Percentiles rank a stretch among this genome's conserved stretches.
Evolutionary conservation across 2,329 filamentous ascomycete species (phyloP).

Genomic region (Penicillium thymicola): DNA sequence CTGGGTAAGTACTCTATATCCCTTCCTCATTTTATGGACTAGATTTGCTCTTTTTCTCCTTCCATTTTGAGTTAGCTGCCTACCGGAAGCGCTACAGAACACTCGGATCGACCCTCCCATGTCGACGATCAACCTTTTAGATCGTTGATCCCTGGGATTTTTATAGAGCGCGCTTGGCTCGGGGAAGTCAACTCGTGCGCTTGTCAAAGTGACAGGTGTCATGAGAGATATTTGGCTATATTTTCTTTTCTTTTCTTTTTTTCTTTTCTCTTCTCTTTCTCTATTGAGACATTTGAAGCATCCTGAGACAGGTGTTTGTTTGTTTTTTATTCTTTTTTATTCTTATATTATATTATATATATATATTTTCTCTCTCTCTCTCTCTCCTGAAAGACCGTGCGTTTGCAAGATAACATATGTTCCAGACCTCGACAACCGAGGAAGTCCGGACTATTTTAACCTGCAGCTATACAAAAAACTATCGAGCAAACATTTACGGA

Average conservation of each 20-base stretch:
- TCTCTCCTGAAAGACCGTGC: conserved; percentile 3
- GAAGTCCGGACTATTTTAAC: conserved; percentile 23
- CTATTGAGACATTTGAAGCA: conserved; percentile 8
- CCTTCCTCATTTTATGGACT: conserved; percentile 11
- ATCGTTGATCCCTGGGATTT: conserved; percentile 15
- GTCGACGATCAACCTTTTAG: conserved; percentile 20
- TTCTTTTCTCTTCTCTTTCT: conserved; percentile 3
- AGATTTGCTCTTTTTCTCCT: conserved; percentile 13
- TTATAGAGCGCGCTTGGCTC: conserved; percentile 11
- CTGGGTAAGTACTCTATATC: not conserved
- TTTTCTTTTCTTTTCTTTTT: not conserved
- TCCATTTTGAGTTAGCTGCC: conserved; percentile 22
- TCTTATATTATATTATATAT: no score
- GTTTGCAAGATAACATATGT: conserved; percentile 13
- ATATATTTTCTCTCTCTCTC: not conserved
- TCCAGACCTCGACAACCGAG: conserved; percentile 7
- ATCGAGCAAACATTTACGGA: conserved; percentile 32
- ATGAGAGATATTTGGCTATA: not conserved
- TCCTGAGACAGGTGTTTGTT: conserved; percentile 9
- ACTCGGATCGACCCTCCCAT: conserved; percentile 13
- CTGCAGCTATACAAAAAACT: conserved; percentile 16
- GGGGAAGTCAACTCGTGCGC: conserved; percentile 13
- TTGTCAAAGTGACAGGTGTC: conserved; percentile 26
- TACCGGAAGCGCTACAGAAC: conserved; percentile 13
- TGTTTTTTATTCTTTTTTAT: not conserved